Percentiles rank a stretch among this genome's conserved stretches.
phyloP scores from a whole-genome alignment of 2,329 filamentous ascomycete genomes.

The Sarocladium oryzae region DNA sequence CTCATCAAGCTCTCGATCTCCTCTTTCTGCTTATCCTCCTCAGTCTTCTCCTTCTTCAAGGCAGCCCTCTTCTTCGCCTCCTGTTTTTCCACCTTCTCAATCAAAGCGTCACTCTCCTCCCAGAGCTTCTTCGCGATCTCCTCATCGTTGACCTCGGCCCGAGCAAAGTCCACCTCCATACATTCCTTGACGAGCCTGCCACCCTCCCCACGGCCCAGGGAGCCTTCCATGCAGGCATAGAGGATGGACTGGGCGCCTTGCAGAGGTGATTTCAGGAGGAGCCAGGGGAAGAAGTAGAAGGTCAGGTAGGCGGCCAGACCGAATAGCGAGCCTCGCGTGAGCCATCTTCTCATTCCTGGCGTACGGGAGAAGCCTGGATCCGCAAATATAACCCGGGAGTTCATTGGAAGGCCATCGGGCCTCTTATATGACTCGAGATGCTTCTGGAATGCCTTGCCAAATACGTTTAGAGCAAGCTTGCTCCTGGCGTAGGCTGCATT shows the following conservation, averaged over 20 bases:
- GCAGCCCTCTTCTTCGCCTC: constrained; percentile 51
- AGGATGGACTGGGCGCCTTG: constrained; percentile 84
- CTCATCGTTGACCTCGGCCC: constrained; percentile 72
- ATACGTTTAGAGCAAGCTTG: constrained; percentile 79
- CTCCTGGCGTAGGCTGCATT: constrained; percentile 55
- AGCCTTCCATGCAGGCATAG: constrained; percentile 76
- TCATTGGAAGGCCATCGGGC: constrained; percentile 76
- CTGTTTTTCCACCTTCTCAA: constrained; percentile 76
- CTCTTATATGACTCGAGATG: constrained; percentile 79
- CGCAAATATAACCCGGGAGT: constrained; percentile 75
- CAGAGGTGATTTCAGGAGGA: constrained; percentile 77
- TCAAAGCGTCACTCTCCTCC: constrained; percentile 79
- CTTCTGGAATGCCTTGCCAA: constrained; percentile 86
- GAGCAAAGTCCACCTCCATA: constrained; percentile 62
- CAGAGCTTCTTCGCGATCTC: constrained; percentile 77
- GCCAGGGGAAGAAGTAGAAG: constrained; percentile 76
- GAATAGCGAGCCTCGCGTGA: constrained; percentile 77
- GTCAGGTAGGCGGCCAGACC: constrained; percentile 71
- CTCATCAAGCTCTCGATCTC: constrained; percentile 32
- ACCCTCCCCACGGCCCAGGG: constrained; percentile 56
- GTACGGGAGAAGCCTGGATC: constrained; percentile 84
- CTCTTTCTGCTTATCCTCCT: constrained; percentile 29
- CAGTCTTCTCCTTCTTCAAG: constrained; percentile 29
- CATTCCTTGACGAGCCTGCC: constrained; percentile 86
- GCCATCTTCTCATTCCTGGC: constrained; percentile 79